These are phyloP conservation scores for Daedaleopsis nitida DNA, from an alignment of 768 basidiomycete genomes.

Conservation along the genomic window DNA sequence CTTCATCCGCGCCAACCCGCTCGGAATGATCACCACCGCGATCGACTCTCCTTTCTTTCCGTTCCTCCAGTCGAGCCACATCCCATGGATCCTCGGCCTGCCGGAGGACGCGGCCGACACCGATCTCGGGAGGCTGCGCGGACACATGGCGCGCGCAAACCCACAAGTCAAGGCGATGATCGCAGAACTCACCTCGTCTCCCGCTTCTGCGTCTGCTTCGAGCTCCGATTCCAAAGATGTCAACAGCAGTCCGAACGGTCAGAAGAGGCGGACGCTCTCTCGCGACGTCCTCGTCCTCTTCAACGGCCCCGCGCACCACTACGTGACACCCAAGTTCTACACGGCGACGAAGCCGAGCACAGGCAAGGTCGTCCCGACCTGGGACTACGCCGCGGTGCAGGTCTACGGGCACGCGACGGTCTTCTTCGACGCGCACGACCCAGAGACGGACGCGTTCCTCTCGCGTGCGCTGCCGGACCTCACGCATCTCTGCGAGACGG, in stretches of 20 bases:
- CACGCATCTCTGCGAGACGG: conserved; percentile 15
- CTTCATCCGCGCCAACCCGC: conserved; percentile 37
- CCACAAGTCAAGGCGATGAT: conserved; percentile 30
- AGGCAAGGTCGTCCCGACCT: conserved; percentile 32
- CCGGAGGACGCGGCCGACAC: conserved; percentile 9
- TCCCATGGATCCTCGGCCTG: conserved; percentile 35
- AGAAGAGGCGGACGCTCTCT: background rate
- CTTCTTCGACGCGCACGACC: conserved; percentile 14
- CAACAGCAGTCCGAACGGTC: no score
- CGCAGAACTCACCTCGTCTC: conserved; percentile 7
- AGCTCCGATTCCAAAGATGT: no score
- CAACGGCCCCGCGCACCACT: conserved; percentile 28
- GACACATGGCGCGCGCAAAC: conserved; percentile 31
- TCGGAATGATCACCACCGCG: conserved; percentile 41
- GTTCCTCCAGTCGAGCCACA: conserved; percentile 37
- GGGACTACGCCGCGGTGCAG: conserved; percentile 33
- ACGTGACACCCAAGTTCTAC: conserved; percentile 32
- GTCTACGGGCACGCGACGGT: conserved; percentile 27
- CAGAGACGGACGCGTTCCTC: conserved; percentile 22
- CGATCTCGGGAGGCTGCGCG: conserved; percentile 24
- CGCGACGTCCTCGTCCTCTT: conserved; percentile 27
- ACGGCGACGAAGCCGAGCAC: conserved; percentile 30
- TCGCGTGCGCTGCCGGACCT: conserved; percentile 15
- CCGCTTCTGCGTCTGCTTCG: background rate
- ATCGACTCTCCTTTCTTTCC: conserved; percentile 27